Conservation (phyloP, 2,329 filamentous ascomycete species). For the Fusarium euwallaceae region DNA sequence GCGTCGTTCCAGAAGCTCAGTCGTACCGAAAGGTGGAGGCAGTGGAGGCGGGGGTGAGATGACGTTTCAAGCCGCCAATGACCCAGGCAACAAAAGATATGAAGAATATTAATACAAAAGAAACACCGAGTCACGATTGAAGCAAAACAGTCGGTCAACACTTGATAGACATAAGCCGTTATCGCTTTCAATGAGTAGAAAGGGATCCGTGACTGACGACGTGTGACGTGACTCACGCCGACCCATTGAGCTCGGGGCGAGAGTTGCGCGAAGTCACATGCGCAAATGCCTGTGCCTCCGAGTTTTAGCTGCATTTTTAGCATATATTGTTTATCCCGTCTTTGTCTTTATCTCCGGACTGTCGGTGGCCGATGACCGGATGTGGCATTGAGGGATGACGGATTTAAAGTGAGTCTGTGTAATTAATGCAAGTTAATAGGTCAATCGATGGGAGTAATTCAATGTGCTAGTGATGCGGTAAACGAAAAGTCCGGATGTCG, state of each 20-base stretch:
- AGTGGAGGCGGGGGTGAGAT: background rate
- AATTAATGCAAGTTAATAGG: background rate
- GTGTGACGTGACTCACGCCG: slow-evolving; percentile 45
- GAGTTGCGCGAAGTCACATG: slow-evolving; percentile 51
- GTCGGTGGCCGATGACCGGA: background rate
- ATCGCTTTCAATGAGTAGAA: slow-evolving; percentile 21
- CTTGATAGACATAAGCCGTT: slow-evolving; percentile 15
- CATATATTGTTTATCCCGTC: background rate
- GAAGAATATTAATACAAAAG: background rate
- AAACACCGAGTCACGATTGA: background rate
- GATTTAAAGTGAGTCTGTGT: background rate
- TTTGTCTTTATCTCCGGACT: background rate
- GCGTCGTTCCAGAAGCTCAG: background rate
- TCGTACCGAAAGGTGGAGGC: background rate
- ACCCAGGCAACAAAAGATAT: slow-evolving; percentile 4
- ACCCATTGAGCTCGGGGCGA: slow-evolving; percentile 35
- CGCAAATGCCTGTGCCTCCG: background rate
- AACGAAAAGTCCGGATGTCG: background rate
- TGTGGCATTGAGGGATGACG: background rate
- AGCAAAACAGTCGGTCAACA: background rate
- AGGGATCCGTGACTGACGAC: background rate
- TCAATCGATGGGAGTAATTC: background rate
- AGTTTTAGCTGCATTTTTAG: background rate
- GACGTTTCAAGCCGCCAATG: slow-evolving; percentile 5
- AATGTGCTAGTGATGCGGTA: background rate